Evolutionary conservation across 352 stramenopile genomes (phyloP), one percentile per base, ranked within the genome.

Genomic region (Phytophthora constricta): DNA sequence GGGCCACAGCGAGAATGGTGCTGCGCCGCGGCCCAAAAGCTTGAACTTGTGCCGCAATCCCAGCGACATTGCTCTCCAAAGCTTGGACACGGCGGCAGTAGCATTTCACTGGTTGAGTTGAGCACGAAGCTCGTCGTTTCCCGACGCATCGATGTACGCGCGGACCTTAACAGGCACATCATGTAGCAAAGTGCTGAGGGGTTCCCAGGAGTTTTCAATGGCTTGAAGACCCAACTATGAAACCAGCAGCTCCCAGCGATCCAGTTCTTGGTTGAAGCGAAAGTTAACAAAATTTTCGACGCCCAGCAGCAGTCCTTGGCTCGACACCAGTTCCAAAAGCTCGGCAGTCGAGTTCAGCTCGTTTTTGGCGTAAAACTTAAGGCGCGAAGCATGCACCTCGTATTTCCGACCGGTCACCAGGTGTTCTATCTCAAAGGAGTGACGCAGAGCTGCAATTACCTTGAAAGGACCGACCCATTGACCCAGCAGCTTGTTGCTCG

Each of bases 401-500:
- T 61, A 62, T 8, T 19, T 13, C 9, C 37, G 23, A 1, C 37
- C 47, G 5, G 16, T 68, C 9, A 65, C 22, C 22, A 73, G n/a
- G 31, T 73, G 53, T 9, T 58, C 28, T 10, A 68, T 53, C 11
- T 31, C 26, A 25, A 73, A 73, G 1, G 51, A 48, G 23, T 68
- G 50, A 16, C 46, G 28, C 4, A 28, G 19, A 2, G 54, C 41
- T 1, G 53, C 50, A 5, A 28, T 33, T 0, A 70, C 51, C 11
- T 46, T 37, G 20, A 74, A 74, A 0, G 60, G 60, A 41, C 66
- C 66, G 13, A 74, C 28, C 60, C 54, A 74, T 16, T 65, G 45
- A 7, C 43, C 66, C 0, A 70, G 13, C 7, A 74, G 41, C 28
- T 74, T 74, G 60, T 61, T 52, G 8, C 41, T 52, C 3, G 60